These are phyloP conservation scores for Cyclotella distinguenda DNA, from an alignment of 108 stramenopile genomes.

Conservation along the genomic window DNA sequence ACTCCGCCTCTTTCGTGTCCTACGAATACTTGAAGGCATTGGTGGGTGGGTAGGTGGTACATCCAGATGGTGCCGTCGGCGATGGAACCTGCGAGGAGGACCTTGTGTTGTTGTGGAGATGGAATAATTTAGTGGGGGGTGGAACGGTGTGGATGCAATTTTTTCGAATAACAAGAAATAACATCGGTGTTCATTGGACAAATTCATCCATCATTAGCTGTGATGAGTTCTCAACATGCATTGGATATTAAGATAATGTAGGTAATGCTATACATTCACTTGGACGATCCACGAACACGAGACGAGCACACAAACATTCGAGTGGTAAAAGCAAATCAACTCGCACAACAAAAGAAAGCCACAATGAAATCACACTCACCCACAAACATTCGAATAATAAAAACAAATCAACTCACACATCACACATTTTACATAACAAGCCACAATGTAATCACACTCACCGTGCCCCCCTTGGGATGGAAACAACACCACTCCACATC, in stretches of 20 bases:
- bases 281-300: too few relatives aligned
- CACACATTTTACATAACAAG: not conserved
- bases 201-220: slow-evolving; percentile 1
- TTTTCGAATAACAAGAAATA: not conserved
- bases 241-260: slow-evolving; percentile 10
- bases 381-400: not conserved
- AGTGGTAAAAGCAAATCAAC: not conserved
- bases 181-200: not conserved
- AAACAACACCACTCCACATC: slow-evolving; percentile 94
- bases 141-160: not conserved
- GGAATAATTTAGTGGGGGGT: not conserved
- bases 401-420: not conserved
- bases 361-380: not conserved
- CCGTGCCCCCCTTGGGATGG: slow-evolving; percentile 91
- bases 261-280: not conserved
- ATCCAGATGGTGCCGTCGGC: slow-evolving; percentile 96
- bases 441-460: not conserved
- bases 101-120: slow-evolving; percentile 1
- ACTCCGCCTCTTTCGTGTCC: slow-evolving; percentile 90
- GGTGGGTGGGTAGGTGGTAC: slow-evolving; percentile 88
- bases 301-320: too few relatives aligned
- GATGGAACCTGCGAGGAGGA: slow-evolving; percentile 85
- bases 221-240: not conserved
- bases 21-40: slow-evolving; percentile 94
- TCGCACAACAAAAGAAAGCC: not conserved